phyloP scores from a whole-genome alignment of 2,329 filamentous ascomycete genomes.

The Colletotrichum sp. region DNA sequence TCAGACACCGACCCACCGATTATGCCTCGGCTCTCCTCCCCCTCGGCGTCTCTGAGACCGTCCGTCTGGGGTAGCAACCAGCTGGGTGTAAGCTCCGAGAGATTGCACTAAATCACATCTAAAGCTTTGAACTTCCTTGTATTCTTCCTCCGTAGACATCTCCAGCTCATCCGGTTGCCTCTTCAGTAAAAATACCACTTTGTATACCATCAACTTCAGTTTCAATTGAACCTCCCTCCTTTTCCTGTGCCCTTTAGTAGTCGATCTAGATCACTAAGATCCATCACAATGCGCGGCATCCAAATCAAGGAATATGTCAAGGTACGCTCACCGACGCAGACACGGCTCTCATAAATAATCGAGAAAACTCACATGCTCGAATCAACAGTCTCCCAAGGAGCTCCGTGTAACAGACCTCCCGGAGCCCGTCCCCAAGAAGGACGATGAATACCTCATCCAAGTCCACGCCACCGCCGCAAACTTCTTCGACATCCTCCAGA shows the following conservation, averaged over 20 bases:
- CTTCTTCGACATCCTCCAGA: slow-evolving; percentile 97
- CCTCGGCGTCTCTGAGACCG: neutral
- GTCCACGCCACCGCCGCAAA: slow-evolving; percentile 90
- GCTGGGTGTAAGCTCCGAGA: neutral
- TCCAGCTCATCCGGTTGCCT: neutral
- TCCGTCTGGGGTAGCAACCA: slow-evolving; percentile 12
- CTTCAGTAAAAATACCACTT: rapidly evolving
- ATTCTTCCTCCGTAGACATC: neutral
- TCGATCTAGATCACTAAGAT: rapidly evolving
- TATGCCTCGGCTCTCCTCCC: slow-evolving; percentile 16
- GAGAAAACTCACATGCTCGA: neutral
- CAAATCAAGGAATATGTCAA: slow-evolving; percentile 78
- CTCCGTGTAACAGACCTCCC: slow-evolving; percentile 78
- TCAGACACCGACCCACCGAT: slow-evolving; percentile 1
- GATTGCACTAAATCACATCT: neutral
- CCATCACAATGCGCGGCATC: slow-evolving; percentile 73
- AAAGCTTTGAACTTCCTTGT: neutral
- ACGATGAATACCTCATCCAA: slow-evolving; percentile 84
- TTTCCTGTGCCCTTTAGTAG: neutral
- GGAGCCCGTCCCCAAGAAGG: slow-evolving; percentile 71
- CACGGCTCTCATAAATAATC: slow-evolving; percentile 1
- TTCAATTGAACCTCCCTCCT: neutral
- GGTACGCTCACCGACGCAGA: slow-evolving; percentile 47
- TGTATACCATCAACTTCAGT: neutral
- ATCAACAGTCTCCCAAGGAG: slow-evolving; percentile 69